phyloP scores from a whole-genome alignment of 2,329 filamentous ascomycete species.

The Aspergillus persii region DNA sequence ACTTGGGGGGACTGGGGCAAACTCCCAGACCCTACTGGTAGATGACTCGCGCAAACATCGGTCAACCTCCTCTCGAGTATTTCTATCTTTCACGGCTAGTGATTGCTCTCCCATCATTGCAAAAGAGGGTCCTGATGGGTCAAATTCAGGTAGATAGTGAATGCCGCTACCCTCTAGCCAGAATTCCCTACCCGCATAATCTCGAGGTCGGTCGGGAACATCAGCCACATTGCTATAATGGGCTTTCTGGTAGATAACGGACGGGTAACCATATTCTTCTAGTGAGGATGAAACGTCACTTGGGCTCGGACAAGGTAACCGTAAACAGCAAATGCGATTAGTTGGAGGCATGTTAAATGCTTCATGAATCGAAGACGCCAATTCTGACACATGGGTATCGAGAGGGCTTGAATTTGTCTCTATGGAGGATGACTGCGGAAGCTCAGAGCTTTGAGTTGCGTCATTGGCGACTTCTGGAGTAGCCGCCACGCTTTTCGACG shows the following conservation, averaged over 20 bases:
- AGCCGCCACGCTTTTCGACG: slow-evolving; percentile 1
- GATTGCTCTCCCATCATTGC: slow-evolving; percentile 57
- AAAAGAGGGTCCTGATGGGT: slow-evolving; percentile 58
- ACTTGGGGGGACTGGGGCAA: slow-evolving; percentile 68
- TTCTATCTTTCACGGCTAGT: slow-evolving; percentile 49
- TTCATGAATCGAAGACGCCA: slow-evolving; percentile 23
- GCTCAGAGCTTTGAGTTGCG: neutral
- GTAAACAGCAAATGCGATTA: slow-evolving; percentile 25
- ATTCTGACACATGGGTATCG: slow-evolving; percentile 19
- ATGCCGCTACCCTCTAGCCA: slow-evolving; percentile 71
- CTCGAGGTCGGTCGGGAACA: slow-evolving; percentile 70
- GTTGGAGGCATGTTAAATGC: slow-evolving; percentile 29
- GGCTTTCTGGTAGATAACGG: slow-evolving; percentile 77
- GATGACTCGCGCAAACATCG: slow-evolving; percentile 57
- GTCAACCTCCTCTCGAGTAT: slow-evolving; percentile 52
- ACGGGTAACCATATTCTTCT: slow-evolving; percentile 55
- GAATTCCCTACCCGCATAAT: slow-evolving; percentile 88
- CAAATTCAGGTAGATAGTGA: slow-evolving; percentile 77
- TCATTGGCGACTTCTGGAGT: neutral
- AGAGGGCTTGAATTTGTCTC: slow-evolving; percentile 6
- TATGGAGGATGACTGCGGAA: slow-evolving; percentile 19
- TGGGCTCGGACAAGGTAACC: slow-evolving; percentile 24
- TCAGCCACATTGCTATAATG: slow-evolving; percentile 83
- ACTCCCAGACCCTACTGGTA: slow-evolving; percentile 71
- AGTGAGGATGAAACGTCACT: slow-evolving; percentile 58